Evolutionary conservation across 2,329 filamentous ascomycete species (phyloP).

Genomic region (Pseudofabraea citricarpa): DNA sequence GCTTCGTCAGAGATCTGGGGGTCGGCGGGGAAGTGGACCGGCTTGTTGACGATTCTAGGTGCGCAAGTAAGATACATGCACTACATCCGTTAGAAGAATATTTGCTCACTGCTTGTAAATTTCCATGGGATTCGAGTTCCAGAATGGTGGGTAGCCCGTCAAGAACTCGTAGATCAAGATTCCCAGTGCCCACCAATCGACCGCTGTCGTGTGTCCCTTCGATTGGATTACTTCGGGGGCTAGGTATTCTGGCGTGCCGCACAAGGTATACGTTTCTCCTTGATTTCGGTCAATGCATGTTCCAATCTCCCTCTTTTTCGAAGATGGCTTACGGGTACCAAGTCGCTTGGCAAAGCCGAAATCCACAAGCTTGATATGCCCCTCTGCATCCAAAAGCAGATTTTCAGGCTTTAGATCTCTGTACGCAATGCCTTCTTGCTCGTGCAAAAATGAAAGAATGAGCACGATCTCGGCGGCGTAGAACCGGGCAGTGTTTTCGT

Average conservation of each 20-base stretch:
- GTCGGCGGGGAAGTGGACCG: conserved; percentile 66
- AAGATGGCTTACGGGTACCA: conserved; percentile 43
- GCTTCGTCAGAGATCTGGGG: conserved; percentile 61
- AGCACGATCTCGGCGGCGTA: conserved; percentile 82
- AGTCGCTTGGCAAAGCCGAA: conserved; percentile 83
- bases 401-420: conserved; percentile 82
- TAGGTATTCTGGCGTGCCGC: conserved; percentile 79
- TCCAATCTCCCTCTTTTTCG: conserved; percentile 1
- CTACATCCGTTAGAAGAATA: neutral
- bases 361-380: conserved; percentile 78
- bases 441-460: conserved; percentile 76
- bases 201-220: conserved; percentile 69
- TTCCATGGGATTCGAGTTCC: conserved; percentile 81
- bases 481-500: conserved; percentile 73
- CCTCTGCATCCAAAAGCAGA: conserved; percentile 69
- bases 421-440: conserved; percentile 74
- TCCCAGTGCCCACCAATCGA: conserved; percentile 85
- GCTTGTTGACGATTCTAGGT: conserved; percentile 70
- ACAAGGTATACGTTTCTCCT: conserved; percentile 77
- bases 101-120: conserved; percentile 70
- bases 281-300: conserved; percentile 11
- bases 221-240: conserved; percentile 82
- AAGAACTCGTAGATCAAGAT: conserved; percentile 82
- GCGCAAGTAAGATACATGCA: too few relatives aligned
- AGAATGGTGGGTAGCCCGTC: conserved; percentile 81